Base-by-base conservation (phyloP, 1,284 basidiomycete species). In the Vanrija humicola region DNA sequence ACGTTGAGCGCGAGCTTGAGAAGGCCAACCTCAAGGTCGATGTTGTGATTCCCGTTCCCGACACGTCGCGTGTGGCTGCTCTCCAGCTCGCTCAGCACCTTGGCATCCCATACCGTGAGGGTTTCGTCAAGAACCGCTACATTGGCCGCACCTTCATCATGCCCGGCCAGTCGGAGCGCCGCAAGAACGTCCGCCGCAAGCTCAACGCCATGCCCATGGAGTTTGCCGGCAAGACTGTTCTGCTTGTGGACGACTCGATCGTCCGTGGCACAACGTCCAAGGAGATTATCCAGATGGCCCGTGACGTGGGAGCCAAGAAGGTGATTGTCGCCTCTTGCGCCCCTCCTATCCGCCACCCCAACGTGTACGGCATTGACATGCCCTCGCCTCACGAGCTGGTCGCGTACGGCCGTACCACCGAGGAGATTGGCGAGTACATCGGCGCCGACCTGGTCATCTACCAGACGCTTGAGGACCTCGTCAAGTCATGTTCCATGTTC, bases 281-380 rank as follows among this genome's bases (percentile, higher is more conserved):
- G 73, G 96, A 99, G 77, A 99, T 99, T 65, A 86, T 99, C 44
- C 94, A 98, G 76, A 98, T 99, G 95, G 96, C 96, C 29, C 92
- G 94, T 72, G 96, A 99, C 69, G 96, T 97, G 7, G 96, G 96
- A 16, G 95, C 96, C n/a, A 92, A 89, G 77, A 90, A 89, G 66
- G 92, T 99, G 67, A 89, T 98, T 64, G 87, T 98, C 64, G 96
- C 96, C 1, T 96, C 91, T 52, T 98, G 95, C 69, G 92, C 96
- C 15, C 96, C 96, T 14, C 52, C 52, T 40, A 38, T 55, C 59
- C 90, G 91, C 44, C 85, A 86, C 76, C 88, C 91, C 10, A 97
- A 98, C 72, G 96, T 99, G 6, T 98, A 98, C 78, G 96, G 96
- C 34, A 99, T 99, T 72, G 96, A 99, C 80, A 99, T 98, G 96